phyloP scores from a whole-genome alignment of 768 basidiomycete species.

The Scleroderma citrinum region DNA sequence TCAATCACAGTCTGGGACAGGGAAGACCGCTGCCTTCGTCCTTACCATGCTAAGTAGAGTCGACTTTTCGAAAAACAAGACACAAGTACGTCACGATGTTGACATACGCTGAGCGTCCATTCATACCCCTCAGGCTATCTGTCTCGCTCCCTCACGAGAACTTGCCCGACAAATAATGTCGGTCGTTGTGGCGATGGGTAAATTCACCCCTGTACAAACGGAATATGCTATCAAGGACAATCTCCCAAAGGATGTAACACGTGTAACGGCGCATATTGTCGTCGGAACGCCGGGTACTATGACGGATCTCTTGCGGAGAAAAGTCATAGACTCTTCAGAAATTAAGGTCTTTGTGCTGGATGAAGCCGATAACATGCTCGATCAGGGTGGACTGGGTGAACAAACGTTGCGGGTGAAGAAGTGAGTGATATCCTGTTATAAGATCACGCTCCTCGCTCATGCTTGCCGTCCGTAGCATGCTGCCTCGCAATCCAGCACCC shows the following conservation, averaged over 20 bases:
- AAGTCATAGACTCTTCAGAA: conserved; percentile 69
- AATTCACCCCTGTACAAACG: conserved; percentile 88
- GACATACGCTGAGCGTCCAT: background rate
- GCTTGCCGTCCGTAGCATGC: conserved; percentile 38
- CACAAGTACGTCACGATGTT: conserved; percentile 53
- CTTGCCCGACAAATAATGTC: conserved; percentile 97
- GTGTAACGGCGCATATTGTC: conserved; percentile 82
- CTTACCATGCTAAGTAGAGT: conserved; percentile 95
- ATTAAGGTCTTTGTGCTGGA: conserved; percentile 94
- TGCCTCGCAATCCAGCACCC: conserved; percentile 43
- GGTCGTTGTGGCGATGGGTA: conserved; percentile 90
- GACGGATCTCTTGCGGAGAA: conserved; percentile 75
- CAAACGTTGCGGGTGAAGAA: conserved; percentile 93
- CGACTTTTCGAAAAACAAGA: conserved; percentile 74
- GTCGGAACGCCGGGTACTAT: conserved; percentile 97
- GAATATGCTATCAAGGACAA: conserved; percentile 94
- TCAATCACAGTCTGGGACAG: conserved; percentile 98
- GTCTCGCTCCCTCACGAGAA: conserved; percentile 96
- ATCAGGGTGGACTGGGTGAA: conserved; percentile 89
- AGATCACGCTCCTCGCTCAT: conserved; percentile 10
- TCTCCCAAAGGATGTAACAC: conserved; percentile 56
- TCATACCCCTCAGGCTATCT: conserved; percentile 62
- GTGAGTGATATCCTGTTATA: conserved; percentile 37
- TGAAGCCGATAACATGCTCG: conserved; percentile 99
- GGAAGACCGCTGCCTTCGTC: conserved; percentile 98